phyloP scores from a whole-genome alignment of 2,329 filamentous ascomycete genomes.

The Fulvia fulva region DNA sequence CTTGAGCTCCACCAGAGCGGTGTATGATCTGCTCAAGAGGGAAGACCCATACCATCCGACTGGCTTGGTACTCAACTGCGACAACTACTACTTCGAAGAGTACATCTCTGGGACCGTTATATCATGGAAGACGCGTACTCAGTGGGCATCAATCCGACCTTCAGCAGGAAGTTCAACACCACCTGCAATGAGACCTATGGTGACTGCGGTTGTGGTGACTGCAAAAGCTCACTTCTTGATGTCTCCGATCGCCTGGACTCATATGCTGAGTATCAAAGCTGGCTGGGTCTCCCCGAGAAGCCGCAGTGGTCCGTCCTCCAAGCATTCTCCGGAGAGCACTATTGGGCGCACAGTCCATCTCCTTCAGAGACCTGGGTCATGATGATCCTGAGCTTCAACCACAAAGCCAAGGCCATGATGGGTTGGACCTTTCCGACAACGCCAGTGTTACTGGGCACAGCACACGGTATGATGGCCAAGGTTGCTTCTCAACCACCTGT shows the following conservation, averaged over 20 bases:
- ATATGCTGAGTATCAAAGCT: conserved; percentile 40
- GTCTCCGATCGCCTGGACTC: conserved; percentile 45
- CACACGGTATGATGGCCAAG: conserved; percentile 39
- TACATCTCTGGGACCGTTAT: conserved; percentile 54
- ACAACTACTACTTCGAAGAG: conserved; percentile 56
- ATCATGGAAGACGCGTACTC: conserved; percentile 60
- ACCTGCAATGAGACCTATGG: conserved; percentile 57
- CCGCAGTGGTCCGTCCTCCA: conserved; percentile 50
- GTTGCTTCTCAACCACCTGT: conserved; percentile 36
- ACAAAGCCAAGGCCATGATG: conserved; percentile 49
- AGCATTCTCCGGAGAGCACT: conserved; percentile 47
- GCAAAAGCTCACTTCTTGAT: conserved; percentile 51
- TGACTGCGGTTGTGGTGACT: conserved; percentile 62
- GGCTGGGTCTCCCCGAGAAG: conserved; percentile 39
- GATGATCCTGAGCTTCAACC: conserved; percentile 47
- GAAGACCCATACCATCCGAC: conserved; percentile 61
- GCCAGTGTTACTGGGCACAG: conserved; percentile 32
- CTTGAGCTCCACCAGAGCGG: conserved; percentile 44
- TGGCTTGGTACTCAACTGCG: conserved; percentile 58
- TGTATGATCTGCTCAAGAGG: conserved; percentile 44
- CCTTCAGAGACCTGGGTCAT: conserved; percentile 45
- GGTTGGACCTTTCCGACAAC: conserved; percentile 46
- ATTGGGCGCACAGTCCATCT: conserved; percentile 47
- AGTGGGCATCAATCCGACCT: conserved; percentile 54
- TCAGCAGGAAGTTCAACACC: conserved; percentile 53